Evolutionary conservation across 1,284 basidiomycete species (phyloP).

Genomic region (Cutaneotrichosporon arboriforme): DNA sequence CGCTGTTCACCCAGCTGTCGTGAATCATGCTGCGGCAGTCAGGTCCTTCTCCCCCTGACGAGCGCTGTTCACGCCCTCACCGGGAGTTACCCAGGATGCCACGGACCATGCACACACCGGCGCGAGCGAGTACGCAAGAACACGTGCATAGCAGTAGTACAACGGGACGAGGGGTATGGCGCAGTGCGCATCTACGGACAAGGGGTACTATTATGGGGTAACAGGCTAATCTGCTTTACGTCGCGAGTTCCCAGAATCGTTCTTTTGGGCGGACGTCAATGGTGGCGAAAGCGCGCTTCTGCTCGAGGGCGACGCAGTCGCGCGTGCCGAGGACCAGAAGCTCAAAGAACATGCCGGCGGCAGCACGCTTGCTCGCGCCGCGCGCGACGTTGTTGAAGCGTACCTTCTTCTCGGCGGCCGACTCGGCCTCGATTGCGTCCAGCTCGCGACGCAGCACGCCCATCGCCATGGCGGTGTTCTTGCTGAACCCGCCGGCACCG

Average conservation of each 20-base stretch:
- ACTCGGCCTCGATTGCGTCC: slow-evolving; percentile 48
- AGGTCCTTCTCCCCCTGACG: no score
- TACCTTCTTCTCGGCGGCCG: slow-evolving; percentile 53
- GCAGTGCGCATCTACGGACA: neutral
- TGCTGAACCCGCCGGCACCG: slow-evolving; percentile 60
- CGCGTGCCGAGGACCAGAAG: slow-evolving; percentile 86
- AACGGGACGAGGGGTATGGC: neutral
- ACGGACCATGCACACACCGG: no score
- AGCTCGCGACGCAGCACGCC: slow-evolving; percentile 71
- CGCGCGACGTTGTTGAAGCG: slow-evolving; percentile 59
- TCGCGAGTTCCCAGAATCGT: slow-evolving; percentile 53
- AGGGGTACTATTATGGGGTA: neutral
- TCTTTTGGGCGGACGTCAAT: slow-evolving; percentile 78
- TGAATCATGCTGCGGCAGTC: no score
- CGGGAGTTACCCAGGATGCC: no score
- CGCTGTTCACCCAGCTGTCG: no score
- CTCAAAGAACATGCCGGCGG: slow-evolving; percentile 96
- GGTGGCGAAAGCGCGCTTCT: slow-evolving; percentile 70
- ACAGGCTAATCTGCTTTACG: neutral
- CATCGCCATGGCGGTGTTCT: slow-evolving; percentile 85
- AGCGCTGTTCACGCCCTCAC: no score
- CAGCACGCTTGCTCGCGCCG: slow-evolving; percentile 73
- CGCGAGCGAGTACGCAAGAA: no score
- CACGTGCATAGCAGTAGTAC: neutral
- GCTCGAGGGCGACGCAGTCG: slow-evolving; percentile 79